A percentile compares a stretch with the other conserved stretches of the same genome.
Evolutionary conservation across 192 early-diverging fungal genomes (phyloP).

Genomic region (Cladochytrium replicatum): DNA sequence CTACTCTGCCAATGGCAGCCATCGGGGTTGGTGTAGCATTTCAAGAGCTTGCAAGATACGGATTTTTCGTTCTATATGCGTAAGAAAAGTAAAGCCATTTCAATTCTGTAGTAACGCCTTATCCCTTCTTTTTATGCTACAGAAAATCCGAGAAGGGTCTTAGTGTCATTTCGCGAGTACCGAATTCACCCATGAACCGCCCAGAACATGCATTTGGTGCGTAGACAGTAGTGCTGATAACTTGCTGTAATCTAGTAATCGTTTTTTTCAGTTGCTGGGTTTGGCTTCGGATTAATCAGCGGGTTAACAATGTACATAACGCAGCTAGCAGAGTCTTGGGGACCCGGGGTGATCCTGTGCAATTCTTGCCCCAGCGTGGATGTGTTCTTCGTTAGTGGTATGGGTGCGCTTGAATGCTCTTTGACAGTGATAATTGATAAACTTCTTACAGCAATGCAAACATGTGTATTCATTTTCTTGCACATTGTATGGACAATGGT

Average conservation of each 20-base stretch:
- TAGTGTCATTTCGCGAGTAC: slow-evolving; percentile 48
- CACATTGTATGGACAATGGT: slow-evolving; percentile 69
- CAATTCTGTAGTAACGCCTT: slow-evolving; percentile 5
- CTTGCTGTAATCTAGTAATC: neutral
- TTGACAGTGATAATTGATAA: neutral
- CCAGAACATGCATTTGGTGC: slow-evolving; percentile 53
- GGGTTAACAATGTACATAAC: slow-evolving; percentile 60
- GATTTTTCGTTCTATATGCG: slow-evolving; percentile 9
- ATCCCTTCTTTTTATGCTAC: neutral
- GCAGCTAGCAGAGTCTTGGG: slow-evolving; percentile 53
- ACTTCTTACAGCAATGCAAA: slow-evolving; percentile 47
- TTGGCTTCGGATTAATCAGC: slow-evolving; percentile 65
- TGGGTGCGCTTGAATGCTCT: neutral
- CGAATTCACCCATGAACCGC: slow-evolving; percentile 57
- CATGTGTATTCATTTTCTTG: slow-evolving; percentile 57
- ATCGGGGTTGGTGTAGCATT: slow-evolving; percentile 50
- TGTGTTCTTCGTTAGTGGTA: slow-evolving; percentile 62
- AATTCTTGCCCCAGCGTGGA: slow-evolving; percentile 48
- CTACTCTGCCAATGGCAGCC: slow-evolving; percentile 32
- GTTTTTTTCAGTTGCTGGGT: slow-evolving; percentile 38
- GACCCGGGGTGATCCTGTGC: slow-evolving; percentile 59
- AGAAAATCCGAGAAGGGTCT: slow-evolving; percentile 60
- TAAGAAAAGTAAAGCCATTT: neutral
- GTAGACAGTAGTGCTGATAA: neutral
- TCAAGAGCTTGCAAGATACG: slow-evolving; percentile 58